Evolutionary conservation across 371 early-diverging fungal species (phyloP).

Genomic region (Syncephalastrum contaminatum): DNA sequence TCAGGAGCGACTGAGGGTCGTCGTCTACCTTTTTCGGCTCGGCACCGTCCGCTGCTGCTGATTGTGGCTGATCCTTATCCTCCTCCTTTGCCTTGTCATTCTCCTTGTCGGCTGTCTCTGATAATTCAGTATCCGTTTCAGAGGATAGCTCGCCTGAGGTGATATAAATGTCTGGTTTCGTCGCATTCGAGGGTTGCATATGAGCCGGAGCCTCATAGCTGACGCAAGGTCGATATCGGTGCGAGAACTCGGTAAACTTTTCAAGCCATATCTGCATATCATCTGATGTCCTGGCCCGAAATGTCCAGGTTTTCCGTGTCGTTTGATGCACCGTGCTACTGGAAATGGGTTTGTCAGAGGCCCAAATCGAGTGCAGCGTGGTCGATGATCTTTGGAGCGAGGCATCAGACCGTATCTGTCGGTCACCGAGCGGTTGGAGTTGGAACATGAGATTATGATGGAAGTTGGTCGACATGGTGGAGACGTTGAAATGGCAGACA

Average conservation of each 20-base stretch:
- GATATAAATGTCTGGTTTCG: constrained; percentile 9
- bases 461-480: constrained; percentile 33
- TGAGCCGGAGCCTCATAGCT: constrained; percentile 10
- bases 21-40: too few species aligned
- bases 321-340: constrained; percentile 5
- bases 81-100: not conserved
- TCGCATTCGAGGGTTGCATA: constrained; percentile 11
- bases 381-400: constrained; percentile 11
- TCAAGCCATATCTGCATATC: constrained; percentile 43
- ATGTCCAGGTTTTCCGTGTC: constrained; percentile 12
- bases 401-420: not conserved
- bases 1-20: too few species aligned
- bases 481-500: constrained; percentile 42
- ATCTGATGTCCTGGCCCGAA: constrained; percentile 35
- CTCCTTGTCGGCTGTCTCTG: not conserved
- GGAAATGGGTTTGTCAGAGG: not conserved
- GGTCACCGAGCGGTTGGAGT: constrained; percentile 25
- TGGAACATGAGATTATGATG: constrained; percentile 43
- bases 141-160: not conserved
- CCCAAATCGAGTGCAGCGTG: not conserved
- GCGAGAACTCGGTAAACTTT: constrained; percentile 24
- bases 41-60: not conserved
- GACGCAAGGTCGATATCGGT: constrained; percentile 21
- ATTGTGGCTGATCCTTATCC: constrained; percentile 9
- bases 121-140: too few species aligned